phyloP scores from a whole-genome alignment of 2,329 filamentous ascomycete species.

The Aureobasidium pullulans region DNA sequence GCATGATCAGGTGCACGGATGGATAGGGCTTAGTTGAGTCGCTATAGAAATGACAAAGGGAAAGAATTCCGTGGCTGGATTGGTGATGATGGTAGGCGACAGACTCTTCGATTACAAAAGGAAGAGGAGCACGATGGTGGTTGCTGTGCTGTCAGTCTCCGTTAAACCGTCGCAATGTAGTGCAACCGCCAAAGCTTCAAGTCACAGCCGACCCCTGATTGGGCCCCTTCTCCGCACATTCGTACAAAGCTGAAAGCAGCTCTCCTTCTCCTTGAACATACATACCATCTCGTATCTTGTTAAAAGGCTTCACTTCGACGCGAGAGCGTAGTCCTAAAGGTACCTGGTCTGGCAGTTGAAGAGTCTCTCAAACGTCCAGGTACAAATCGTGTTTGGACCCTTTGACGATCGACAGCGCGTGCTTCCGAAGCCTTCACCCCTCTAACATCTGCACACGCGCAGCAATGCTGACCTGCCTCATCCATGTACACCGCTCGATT shows the following conservation, averaged over 20 bases:
- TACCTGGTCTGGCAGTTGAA: not conserved
- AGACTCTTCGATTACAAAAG: not conserved
- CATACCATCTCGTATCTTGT: not conserved
- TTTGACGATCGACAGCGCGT: not conserved
- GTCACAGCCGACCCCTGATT: not conserved
- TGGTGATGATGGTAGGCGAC: not conserved
- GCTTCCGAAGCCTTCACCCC: not conserved
- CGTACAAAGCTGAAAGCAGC: not conserved
- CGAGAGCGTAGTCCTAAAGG: not conserved
- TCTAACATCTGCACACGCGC: not conserved
- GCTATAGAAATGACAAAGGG: not conserved
- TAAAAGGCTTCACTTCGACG: not conserved
- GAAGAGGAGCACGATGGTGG: not conserved
- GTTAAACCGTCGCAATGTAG: not conserved
- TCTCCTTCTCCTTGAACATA: not conserved
- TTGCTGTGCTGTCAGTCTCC: not conserved
- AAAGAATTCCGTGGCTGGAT: not conserved
- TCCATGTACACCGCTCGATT: slow-evolving; percentile 4
- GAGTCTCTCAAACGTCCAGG: not conserved
- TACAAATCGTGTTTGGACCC: not conserved
- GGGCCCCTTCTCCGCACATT: not conserved
- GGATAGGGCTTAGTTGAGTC: not conserved
- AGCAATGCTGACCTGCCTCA: slow-evolving; percentile 2
- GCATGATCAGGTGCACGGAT: slow-evolving; percentile 1
- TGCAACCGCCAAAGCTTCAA: not conserved